Evolutionary conservation across 192 early-diverging fungal species (phyloP).

Genomic region (Pecoramyces ruminantium): DNA sequence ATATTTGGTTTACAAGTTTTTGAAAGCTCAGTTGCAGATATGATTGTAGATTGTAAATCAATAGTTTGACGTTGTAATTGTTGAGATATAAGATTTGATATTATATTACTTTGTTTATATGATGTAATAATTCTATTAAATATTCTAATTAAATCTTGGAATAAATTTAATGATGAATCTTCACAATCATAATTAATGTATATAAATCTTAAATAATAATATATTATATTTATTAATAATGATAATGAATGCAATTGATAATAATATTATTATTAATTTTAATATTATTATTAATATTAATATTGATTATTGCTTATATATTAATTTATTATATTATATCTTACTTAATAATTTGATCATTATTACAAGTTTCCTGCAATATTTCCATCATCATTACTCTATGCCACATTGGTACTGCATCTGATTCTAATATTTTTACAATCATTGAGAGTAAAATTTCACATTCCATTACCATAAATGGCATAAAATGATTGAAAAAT

Average conservation of each 20-base stretch:
- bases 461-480: conserved; percentile 55
- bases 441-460: conserved; percentile 88
- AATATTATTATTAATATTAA: too few relatives aligned
- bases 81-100: neutral
- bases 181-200: conserved; percentile 64
- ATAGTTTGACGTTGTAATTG: neutral
- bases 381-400: conserved; percentile 66
- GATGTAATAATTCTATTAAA: conserved; percentile 50
- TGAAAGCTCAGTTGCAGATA: neutral
- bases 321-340: conserved; percentile 3
- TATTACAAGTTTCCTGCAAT: conserved; percentile 45
- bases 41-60: neutral
- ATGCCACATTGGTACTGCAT: conserved; percentile 55
- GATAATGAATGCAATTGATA: too few relatives aligned
- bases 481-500: conserved; percentile 9
- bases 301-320: too few relatives aligned
- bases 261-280: too few relatives aligned
- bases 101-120: conserved; percentile 25
- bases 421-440: conserved; percentile 62
- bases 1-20: neutral
- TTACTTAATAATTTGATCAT: conserved; percentile 38
- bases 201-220: conserved; percentile 26
- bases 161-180: conserved; percentile 52
- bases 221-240: neutral
- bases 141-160: conserved; percentile 62